phyloP scores from a whole-genome alignment of 2,329 filamentous ascomycete genomes.

The Lizonia empirigonia region DNA sequence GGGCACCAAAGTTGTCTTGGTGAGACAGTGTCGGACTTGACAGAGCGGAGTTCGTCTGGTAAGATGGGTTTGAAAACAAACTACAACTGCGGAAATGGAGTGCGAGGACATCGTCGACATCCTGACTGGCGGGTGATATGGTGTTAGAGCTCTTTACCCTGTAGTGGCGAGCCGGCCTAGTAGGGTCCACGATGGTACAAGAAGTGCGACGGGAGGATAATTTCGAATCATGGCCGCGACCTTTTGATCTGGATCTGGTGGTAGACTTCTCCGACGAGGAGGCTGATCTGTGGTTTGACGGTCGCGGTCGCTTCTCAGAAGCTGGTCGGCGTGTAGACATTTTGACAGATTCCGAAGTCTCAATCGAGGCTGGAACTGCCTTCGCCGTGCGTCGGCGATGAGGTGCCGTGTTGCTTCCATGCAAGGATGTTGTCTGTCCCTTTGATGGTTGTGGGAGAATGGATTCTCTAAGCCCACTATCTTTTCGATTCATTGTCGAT shows the following conservation, averaged over 20 bases:
- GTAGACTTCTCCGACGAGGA: slow-evolving; percentile 40
- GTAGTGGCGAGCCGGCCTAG: slow-evolving; percentile 43
- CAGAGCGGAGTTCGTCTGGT: slow-evolving; percentile 29
- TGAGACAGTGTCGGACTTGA: slow-evolving; percentile 32
- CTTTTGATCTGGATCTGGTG: slow-evolving; percentile 31
- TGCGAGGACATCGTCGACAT: slow-evolving; percentile 48
- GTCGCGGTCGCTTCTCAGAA: slow-evolving; percentile 35
- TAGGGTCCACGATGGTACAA: slow-evolving; percentile 42
- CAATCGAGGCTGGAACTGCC: slow-evolving; percentile 10
- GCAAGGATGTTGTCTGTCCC: slow-evolving; percentile 20
- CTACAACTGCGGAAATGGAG: slow-evolving; percentile 49
- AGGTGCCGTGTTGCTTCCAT: slow-evolving; percentile 34
- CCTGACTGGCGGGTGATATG: slow-evolving; percentile 31
- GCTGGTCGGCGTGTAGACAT: slow-evolving; percentile 18
- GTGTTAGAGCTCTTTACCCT: slow-evolving; percentile 43
- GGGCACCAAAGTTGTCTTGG: slow-evolving; percentile 17
- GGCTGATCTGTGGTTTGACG: slow-evolving; percentile 34
- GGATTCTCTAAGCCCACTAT: slow-evolving; percentile 42
- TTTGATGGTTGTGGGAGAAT: slow-evolving; percentile 25
- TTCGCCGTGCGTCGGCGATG: slow-evolving; percentile 25
- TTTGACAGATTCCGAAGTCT: neutral
- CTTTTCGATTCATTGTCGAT: slow-evolving; percentile 42
- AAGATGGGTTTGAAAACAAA: slow-evolving; percentile 42
- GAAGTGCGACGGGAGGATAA: slow-evolving; percentile 46
- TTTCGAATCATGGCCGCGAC: slow-evolving; percentile 37